Percentiles rank a stretch among this genome's conserved stretches.
These are phyloP conservation scores for Claviceps maximensis DNA, from an alignment of 2,329 filamentous ascomycete species.

Conservation along the genomic window DNA sequence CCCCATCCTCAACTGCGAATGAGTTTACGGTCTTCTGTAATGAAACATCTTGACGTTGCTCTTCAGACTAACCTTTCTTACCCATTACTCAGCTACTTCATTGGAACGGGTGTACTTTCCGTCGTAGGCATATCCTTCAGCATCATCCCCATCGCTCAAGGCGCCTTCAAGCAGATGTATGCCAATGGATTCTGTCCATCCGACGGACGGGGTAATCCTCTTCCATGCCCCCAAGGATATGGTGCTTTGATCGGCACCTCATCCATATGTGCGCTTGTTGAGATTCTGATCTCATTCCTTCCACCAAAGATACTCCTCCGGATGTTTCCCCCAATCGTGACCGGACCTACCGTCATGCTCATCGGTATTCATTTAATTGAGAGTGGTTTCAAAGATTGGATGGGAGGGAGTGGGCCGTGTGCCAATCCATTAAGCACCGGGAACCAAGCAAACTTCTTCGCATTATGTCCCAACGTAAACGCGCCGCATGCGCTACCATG, in stretches of 20 bases:
- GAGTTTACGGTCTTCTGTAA: background rate
- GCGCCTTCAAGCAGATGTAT: constrained; percentile 68
- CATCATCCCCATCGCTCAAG: constrained; percentile 33
- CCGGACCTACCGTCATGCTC: constrained; percentile 54
- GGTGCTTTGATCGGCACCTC: constrained; percentile 59
- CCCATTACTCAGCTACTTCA: constrained; percentile 50
- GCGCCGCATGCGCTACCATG: constrained; percentile 63
- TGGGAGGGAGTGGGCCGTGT: constrained; percentile 55
- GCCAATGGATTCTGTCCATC: constrained; percentile 52
- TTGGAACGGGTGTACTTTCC: constrained; percentile 68
- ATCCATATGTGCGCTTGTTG: constrained; percentile 51
- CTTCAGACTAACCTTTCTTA: background rate
- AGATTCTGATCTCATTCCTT: constrained; percentile 63
- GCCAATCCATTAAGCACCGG: constrained; percentile 32
- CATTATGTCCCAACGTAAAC: constrained; percentile 50
- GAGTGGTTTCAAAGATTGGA: constrained; percentile 65
- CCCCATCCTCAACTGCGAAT: background rate
- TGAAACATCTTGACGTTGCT: background rate
- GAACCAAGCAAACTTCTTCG: constrained; percentile 30
- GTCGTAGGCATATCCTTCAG: constrained; percentile 49
- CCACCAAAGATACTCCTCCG: constrained; percentile 54
- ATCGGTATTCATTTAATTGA: constrained; percentile 64
- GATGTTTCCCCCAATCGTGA: constrained; percentile 69
- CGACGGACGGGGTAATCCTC: constrained; percentile 45
- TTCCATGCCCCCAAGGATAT: constrained; percentile 66